A percentile compares a stretch with the other conserved stretches of the same genome.
Evolutionary conservation across 176 grass and related monocot genomes (phyloP).

Genomic region (Oryza rufipogon): DNA sequence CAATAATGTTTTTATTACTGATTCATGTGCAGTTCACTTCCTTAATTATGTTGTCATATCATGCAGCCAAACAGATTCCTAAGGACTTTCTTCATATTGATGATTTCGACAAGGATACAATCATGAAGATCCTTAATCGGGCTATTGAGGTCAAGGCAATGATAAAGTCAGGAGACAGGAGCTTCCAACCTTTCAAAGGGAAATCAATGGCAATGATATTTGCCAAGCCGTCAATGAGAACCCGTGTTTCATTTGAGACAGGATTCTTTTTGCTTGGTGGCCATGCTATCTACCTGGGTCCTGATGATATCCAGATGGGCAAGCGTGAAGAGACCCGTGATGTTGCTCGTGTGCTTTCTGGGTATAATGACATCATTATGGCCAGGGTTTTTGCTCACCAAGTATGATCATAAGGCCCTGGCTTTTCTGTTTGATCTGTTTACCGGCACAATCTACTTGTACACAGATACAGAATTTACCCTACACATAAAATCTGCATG

Average conservation of each 20-base stretch:
- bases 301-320: slow-evolving; percentile 98
- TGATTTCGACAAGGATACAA: slow-evolving; percentile 95
- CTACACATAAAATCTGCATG: slow-evolving; percentile 8
- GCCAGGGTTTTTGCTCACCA: slow-evolving; percentile 88
- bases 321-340: slow-evolving; percentile 96
- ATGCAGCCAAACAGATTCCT: slow-evolving; percentile 59
- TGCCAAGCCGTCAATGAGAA: slow-evolving; percentile 97
- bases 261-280: slow-evolving; percentile 96
- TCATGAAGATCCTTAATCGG: slow-evolving; percentile 74
- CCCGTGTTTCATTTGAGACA: slow-evolving; percentile 96
- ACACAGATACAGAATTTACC: background rate
- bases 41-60: slow-evolving; percentile 8
- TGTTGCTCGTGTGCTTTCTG: slow-evolving; percentile 92
- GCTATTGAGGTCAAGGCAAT: slow-evolving; percentile 79
- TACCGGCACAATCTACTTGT: background rate
- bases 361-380: slow-evolving; percentile 97
- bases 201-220: slow-evolving; percentile 99
- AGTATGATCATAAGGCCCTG: slow-evolving; percentile 48
- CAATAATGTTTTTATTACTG: background rate
- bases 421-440: background rate
- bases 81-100: slow-evolving; percentile 94
- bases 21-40: background rate
- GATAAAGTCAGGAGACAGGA: slow-evolving; percentile 90
- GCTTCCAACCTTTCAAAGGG: slow-evolving; percentile 90
- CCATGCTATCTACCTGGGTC: slow-evolving; percentile 90